These are phyloP conservation scores for Cytospora piceae DNA, from an alignment of 2,329 filamentous ascomycete species.

Conservation along the genomic window DNA sequence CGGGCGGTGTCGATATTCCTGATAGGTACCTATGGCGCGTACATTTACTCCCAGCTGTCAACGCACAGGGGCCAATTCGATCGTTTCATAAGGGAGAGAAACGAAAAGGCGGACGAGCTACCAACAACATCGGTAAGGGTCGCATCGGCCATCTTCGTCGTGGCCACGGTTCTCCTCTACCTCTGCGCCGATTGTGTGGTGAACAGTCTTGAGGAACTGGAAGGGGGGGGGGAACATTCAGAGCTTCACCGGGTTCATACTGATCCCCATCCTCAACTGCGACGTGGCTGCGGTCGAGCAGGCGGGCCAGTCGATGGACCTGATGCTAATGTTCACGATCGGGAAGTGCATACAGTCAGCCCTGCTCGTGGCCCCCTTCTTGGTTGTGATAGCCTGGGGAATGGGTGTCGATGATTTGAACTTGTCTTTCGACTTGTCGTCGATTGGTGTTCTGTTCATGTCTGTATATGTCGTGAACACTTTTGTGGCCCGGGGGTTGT, in stretches of 20 bases:
- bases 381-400: conserved; percentile 9
- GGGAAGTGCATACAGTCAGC: conserved; percentile 10
- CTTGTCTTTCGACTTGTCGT: conserved; percentile 2
- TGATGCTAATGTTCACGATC: background rate
- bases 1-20: background rate
- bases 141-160: background rate
- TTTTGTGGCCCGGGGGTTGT: background rate
- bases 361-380: background rate
- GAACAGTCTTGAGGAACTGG: background rate
- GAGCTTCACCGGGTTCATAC: background rate
- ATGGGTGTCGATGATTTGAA: background rate
- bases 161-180: conserved; percentile 8
- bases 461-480: background rate
- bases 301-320: conserved; percentile 5
- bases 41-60: conserved; percentile 1
- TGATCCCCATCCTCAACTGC: conserved; percentile 9
- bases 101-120: too few relatives aligned
- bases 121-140: background rate
- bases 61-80: background rate
- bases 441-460: background rate
- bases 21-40: conserved; percentile 5
- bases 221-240: background rate
- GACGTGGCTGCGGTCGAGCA: conserved; percentile 10
- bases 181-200: conserved; percentile 6
- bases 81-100: too few relatives aligned